Evolutionary conservation across 768 basidiomycete species (phyloP).

Genomic region (Glaciozyma martinii): DNA sequence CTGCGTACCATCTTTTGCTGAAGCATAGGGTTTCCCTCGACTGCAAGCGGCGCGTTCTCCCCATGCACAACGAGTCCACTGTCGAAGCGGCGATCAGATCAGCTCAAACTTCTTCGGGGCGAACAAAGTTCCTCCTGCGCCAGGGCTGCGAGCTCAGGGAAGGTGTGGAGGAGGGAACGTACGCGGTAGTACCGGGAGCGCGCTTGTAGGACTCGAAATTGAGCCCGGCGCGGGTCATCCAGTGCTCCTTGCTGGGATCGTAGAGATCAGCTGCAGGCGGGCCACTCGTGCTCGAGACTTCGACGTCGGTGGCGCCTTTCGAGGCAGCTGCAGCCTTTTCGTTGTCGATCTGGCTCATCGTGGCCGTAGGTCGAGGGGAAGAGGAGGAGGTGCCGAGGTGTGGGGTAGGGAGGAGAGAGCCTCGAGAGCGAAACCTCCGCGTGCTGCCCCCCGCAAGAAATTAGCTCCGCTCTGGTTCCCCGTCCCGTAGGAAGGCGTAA

Average conservation of each 20-base stretch:
- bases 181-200: conserved; percentile 39
- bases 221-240: conserved; percentile 38
- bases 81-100: too few species aligned
- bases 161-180: neutral
- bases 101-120: too few species aligned
- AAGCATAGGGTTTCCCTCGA: conserved; percentile 33
- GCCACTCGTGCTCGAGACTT: too few species aligned
- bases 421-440: too few species aligned
- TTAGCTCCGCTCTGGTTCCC: too few species aligned
- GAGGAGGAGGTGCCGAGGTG: too few species aligned
- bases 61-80: conserved; percentile 17
- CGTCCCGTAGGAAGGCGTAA: too few species aligned
- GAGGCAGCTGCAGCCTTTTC: neutral
- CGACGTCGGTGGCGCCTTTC: too few species aligned
- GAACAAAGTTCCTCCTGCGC: neutral
- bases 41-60: neutral
- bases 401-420: too few species aligned
- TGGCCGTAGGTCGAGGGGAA: too few species aligned
- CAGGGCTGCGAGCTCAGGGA: too few species aligned
- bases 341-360: neutral
- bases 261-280: conserved; percentile 32
- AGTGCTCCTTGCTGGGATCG: conserved; percentile 38
- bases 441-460: too few species aligned
- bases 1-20: conserved; percentile 40
- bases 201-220: conserved; percentile 41